phyloP scores from a whole-genome alignment of 2,329 filamentous ascomycete species.

The Pseudogymnoascus sp. region DNA sequence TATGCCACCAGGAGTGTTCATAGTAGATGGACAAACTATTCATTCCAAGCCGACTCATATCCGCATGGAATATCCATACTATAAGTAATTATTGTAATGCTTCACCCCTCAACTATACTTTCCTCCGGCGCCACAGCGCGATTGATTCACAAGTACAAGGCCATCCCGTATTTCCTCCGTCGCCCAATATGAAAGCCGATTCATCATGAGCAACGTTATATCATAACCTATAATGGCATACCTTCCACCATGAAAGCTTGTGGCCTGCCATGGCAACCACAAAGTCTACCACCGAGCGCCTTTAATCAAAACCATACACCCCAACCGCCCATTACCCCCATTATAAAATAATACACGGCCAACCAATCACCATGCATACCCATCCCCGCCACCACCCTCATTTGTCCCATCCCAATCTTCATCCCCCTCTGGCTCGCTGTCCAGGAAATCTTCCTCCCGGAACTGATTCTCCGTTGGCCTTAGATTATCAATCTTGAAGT shows the following conservation, averaged over 20 bases:
- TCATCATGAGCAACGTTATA: background rate
- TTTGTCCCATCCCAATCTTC: conserved; percentile 39
- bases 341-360: background rate
- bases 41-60: background rate
- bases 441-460: conserved; percentile 65
- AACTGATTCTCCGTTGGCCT: conserved; percentile 62
- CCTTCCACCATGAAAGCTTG: background rate
- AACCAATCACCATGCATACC: conserved; percentile 9
- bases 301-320: background rate
- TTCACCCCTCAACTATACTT: background rate
- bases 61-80: background rate
- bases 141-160: background rate
- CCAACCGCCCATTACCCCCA: background rate
- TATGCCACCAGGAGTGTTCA: background rate
- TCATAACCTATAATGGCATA: background rate
- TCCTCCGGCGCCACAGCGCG: background rate
- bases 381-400: background rate
- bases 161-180: background rate
- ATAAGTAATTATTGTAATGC: background rate
- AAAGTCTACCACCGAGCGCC: background rate
- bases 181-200: too few species aligned
- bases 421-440: conserved; percentile 49
- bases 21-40: background rate
- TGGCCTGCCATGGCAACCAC: background rate
- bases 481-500: conserved; percentile 69